Conservation (phyloP, 164 flowering plant genomes). For the Paratinospora sagittata region DNA sequence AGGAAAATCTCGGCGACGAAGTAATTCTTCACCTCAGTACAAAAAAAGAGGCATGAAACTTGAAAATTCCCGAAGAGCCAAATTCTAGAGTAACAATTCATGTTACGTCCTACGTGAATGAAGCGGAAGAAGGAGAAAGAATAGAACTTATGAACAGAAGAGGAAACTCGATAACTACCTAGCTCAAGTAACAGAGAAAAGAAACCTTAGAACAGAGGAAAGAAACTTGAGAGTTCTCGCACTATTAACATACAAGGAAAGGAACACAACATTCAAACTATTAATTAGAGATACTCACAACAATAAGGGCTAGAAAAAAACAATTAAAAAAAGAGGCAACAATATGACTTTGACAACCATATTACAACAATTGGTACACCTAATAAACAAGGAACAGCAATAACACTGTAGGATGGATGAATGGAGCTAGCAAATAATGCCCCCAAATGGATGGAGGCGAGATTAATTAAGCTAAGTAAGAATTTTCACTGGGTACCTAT, state of each 20-base stretch:
- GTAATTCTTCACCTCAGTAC: too few relatives aligned
- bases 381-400: background rate
- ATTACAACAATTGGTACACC: conserved; percentile 4
- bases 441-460: conserved; percentile 9
- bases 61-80: background rate
- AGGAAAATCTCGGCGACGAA: too few relatives aligned
- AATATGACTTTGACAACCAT: conserved; percentile 8
- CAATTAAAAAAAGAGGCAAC: conserved; percentile 2
- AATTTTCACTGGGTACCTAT: conserved; percentile 32
- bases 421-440: conserved; percentile 1
- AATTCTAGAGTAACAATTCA: background rate
- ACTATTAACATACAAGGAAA: conserved; percentile 12
- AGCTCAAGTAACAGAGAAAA: background rate
- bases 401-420: background rate
- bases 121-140: background rate
- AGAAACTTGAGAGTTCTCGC: conserved; percentile 2
- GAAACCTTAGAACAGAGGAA: background rate
- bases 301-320: background rate
- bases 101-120: background rate
- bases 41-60: background rate
- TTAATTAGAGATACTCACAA: background rate
- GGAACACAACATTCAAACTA: conserved; percentile 10
- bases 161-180: too few relatives aligned
- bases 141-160: background rate
- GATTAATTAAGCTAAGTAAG: conserved; percentile 1